Percentiles rank a stretch among this genome's conserved stretches.
These are phyloP conservation scores for Sporisorium sorghi DNA, from an alignment of 1,284 basidiomycete species.

Conservation along the genomic window DNA sequence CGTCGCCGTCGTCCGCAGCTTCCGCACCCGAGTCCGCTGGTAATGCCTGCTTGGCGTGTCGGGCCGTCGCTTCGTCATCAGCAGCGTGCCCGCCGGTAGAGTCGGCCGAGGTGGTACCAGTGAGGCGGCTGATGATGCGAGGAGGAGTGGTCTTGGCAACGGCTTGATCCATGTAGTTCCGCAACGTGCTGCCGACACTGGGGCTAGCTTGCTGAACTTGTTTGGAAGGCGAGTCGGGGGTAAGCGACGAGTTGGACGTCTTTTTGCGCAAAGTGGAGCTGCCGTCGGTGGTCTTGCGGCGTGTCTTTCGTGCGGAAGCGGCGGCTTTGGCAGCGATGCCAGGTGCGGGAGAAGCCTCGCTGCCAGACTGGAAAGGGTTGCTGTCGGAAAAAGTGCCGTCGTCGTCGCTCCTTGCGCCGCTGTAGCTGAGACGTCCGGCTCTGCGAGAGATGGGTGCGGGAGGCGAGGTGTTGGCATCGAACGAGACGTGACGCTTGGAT, in stretches of 20 bases:
- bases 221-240: conserved; percentile 13
- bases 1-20: conserved; percentile 13
- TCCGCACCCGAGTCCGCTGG: conserved; percentile 9
- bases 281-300: conserved; percentile 43
- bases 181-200: conserved; percentile 10
- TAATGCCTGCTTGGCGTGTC: not conserved
- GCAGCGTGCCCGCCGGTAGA: conserved; percentile 23
- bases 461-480: conserved; percentile 22
- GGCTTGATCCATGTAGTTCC: conserved; percentile 56
- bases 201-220: conserved; percentile 13
- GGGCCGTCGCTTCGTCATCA: conserved; percentile 25
- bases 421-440: conserved; percentile 26
- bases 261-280: conserved; percentile 33
- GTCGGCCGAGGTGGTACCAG: conserved; percentile 21
- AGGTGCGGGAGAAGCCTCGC: conserved; percentile 68
- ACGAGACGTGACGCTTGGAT: conserved; percentile 25
- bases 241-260: conserved; percentile 19
- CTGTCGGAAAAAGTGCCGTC: conserved; percentile 71
- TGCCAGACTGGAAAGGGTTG: conserved; percentile 74
- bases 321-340: conserved; percentile 40
- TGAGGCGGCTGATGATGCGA: conserved; percentile 36
- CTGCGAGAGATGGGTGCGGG: conserved; percentile 13
- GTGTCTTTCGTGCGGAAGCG: conserved; percentile 30
- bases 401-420: conserved; percentile 59
- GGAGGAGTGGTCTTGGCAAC: conserved; percentile 47